A percentile compares a stretch with the other conserved stretches of the same genome.
These are phyloP conservation scores for Gynochthodes officinalis DNA, from an alignment of 257 asterid species.

Conservation along the genomic window DNA sequence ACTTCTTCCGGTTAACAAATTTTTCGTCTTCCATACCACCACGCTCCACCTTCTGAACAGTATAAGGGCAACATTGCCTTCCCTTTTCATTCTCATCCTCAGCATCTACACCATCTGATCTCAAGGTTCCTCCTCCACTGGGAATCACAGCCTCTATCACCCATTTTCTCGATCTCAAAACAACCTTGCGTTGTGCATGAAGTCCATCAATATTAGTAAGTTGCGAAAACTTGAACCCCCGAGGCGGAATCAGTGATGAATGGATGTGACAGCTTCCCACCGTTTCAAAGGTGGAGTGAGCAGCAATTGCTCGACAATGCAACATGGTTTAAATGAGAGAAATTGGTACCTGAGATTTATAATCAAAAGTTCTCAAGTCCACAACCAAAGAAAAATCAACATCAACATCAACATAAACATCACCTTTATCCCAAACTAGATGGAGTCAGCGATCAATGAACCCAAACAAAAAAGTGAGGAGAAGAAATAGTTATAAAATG, in stretches of 20 bases:
- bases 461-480: no score
- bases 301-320: not conserved
- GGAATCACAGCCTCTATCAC: slow-evolving; percentile 5
- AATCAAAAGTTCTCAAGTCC: not conserved
- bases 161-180: slow-evolving; percentile 14
- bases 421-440: no score
- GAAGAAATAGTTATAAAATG: no score
- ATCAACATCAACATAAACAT: no score
- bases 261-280: slow-evolving; percentile 7
- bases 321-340: slow-evolving; percentile 7
- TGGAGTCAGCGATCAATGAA: no score
- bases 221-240: not conserved
- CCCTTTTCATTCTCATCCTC: slow-evolving; percentile 9
- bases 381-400: not conserved
- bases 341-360: not conserved
- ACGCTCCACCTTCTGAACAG: slow-evolving; percentile 34
- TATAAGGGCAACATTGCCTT: slow-evolving; percentile 15
- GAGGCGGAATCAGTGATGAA: not conserved
- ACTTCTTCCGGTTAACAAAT: slow-evolving; percentile 1
- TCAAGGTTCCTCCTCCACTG: not conserved
- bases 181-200: not conserved
- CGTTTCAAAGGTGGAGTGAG: not conserved
- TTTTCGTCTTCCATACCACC: slow-evolving; percentile 21
- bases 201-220: slow-evolving; percentile 1
- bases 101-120: not conserved